phyloP scores from a whole-genome alignment of 768 basidiomycete genomes.

The Calocera cornea region DNA sequence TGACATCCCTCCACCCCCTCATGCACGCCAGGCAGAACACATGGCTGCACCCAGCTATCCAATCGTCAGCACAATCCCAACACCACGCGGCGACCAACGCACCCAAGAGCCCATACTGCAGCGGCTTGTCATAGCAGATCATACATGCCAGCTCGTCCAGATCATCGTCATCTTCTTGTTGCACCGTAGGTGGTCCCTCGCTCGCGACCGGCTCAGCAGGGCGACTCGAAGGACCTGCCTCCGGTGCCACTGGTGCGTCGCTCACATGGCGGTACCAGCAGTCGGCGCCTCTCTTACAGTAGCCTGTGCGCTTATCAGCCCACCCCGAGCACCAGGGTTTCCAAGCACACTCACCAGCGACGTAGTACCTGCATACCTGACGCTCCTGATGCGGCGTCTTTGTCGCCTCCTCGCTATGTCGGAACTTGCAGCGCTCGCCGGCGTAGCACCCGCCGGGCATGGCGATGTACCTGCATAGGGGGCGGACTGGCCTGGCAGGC shows the following conservation, averaged over 20 bases:
- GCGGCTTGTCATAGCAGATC: conserved; percentile 63
- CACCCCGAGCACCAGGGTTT: too few relatives aligned
- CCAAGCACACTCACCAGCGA: conserved; percentile 34
- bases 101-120: conserved; percentile 57
- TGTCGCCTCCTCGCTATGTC: conserved; percentile 41
- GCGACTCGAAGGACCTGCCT: conserved; percentile 8
- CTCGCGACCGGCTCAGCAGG: neutral
- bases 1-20: conserved; percentile 59
- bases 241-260: conserved; percentile 8
- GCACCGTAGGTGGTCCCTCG: neutral
- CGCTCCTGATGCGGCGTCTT: conserved; percentile 54
- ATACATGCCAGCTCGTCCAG: conserved; percentile 31
- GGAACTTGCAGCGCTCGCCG: conserved; percentile 59
- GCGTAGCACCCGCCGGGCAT: conserved; percentile 55
- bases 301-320: conserved; percentile 34
- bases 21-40: conserved; percentile 73
- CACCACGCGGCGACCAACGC: conserved; percentile 15
- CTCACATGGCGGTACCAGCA: conserved; percentile 66
- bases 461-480: conserved; percentile 50
- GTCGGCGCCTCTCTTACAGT: conserved; percentile 49
- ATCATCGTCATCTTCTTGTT: conserved; percentile 32
- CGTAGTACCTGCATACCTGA: conserved; percentile 56
- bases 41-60: conserved; percentile 58
- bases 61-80: neutral
- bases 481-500: neutral